phyloP scores from a whole-genome alignment of 768 basidiomycete species.

The Rubroboletus satanas region DNA sequence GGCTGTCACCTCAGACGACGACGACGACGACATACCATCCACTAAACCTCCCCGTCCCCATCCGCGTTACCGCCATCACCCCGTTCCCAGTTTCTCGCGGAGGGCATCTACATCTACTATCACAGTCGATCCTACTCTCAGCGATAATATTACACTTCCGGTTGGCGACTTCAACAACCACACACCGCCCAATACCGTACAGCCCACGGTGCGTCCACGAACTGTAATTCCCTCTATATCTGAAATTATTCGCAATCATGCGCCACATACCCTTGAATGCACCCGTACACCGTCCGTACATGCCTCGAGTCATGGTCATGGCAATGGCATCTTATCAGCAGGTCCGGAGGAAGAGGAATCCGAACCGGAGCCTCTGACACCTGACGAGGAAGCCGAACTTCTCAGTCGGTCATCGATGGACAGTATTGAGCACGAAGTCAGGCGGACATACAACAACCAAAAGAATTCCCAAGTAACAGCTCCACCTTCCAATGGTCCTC shows the following conservation, averaged over 20 bases:
- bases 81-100: constrained; percentile 20
- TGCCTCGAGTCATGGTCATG: constrained; percentile 47
- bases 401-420: constrained; percentile 83
- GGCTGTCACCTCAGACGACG: constrained; percentile 45
- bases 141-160: constrained; percentile 15
- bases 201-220: constrained; percentile 36
- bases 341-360: constrained; percentile 52
- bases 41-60: constrained; percentile 17
- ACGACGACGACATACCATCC: constrained; percentile 16
- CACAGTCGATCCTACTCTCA: constrained; percentile 21
- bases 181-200: constrained; percentile 10
- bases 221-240: constrained; percentile 75
- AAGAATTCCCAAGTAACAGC: constrained; percentile 27
- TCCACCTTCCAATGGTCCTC: constrained; percentile 43
- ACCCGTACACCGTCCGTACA: constrained; percentile 45
- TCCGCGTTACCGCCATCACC: constrained; percentile 22
- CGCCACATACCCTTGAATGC: constrained; percentile 52
- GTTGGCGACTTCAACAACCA: constrained; percentile 10
- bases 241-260: constrained; percentile 80
- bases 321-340: constrained; percentile 41
- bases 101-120: constrained; percentile 31
- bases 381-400: constrained; percentile 59
- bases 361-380: constrained; percentile 45
- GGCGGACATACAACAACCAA: constrained; percentile 63
- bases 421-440: constrained; percentile 81